phyloP scores from a whole-genome alignment of 2,329 filamentous ascomycete genomes.

The Penicillium glabrum region DNA sequence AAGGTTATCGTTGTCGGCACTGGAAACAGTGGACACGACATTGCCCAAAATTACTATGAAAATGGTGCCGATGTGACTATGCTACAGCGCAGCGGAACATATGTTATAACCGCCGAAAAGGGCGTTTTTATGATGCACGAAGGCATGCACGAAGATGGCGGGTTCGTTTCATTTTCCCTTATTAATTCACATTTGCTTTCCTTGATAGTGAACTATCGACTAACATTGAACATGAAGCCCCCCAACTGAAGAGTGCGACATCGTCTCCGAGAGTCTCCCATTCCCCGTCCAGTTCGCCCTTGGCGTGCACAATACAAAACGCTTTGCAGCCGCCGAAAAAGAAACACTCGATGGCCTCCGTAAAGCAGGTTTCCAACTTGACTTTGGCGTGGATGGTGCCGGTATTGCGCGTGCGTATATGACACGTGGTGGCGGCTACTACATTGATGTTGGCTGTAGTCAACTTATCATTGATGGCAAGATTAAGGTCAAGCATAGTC shows the following conservation, averaged over 20 bases:
- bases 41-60: slow-evolving; percentile 52
- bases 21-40: slow-evolving; percentile 53
- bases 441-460: slow-evolving; percentile 58
- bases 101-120: slow-evolving; percentile 48
- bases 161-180: slow-evolving; percentile 17
- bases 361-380: slow-evolving; percentile 48
- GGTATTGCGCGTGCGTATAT: slow-evolving; percentile 48
- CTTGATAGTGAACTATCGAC: neutral
- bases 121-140: slow-evolving; percentile 47
- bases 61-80: slow-evolving; percentile 54
- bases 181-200: neutral
- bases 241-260: slow-evolving; percentile 53
- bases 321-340: slow-evolving; percentile 44
- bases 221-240: slow-evolving; percentile 29
- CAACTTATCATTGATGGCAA: slow-evolving; percentile 57
- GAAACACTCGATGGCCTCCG: slow-evolving; percentile 47
- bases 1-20: slow-evolving; percentile 51
- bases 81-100: slow-evolving; percentile 54
- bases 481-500: slow-evolving; percentile 61
- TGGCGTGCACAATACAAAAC: slow-evolving; percentile 42
- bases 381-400: slow-evolving; percentile 41
- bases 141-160: slow-evolving; percentile 48
- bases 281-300: slow-evolving; percentile 50
- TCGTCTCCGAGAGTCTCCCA: slow-evolving; percentile 49
- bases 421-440: slow-evolving; percentile 57